Evolutionary conservation across 2,329 filamentous ascomycete genomes (phyloP), one percentile per base, ranked within the genome.

Genomic region (Pseudogymnoascus sp.): DNA sequence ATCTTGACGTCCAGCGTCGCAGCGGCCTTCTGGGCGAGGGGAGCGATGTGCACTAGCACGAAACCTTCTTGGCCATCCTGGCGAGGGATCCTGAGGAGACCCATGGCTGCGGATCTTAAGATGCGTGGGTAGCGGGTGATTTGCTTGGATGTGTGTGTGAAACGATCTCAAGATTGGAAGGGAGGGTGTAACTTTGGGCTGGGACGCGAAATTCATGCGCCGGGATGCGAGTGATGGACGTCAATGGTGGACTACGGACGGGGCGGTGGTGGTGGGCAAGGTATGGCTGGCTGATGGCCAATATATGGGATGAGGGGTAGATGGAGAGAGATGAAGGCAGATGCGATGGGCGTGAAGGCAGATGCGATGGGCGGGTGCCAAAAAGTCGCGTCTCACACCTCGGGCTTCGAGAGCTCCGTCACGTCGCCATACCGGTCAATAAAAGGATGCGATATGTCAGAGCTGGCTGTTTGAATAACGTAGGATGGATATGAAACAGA

Each of bases 1-100:
- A 92, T 74, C 71, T 85, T 86, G 56, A 90, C 74, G 73, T 91
- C 86, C 31, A 91, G 76, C 1, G 81, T 79, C 64, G 78, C 79
- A 37, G 77, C 10, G 2, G n/a, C n/a, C n/a, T 56, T 56, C 75
- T 38, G 77, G 78, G 63, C 78, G 72, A 74, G 80, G 21, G 81
- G 76, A 1, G 78, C 77, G 63, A 86, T 81, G 68, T 89, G 81
- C 16, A 89, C 71, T 21, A 92, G 78, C 31, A 90, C 80, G 67
- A 82, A 85, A 14, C 78, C 74, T 56, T 78, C 76, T 53, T 80
- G 66, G 21, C 65, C 66, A 10, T 82, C 82, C 44, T 81, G 81
- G 68, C 86, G 80, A 64, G 81, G 77, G 67, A 91, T 77, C 65
- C 83, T 82, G 62, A 90, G 75, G 64, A 90, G 29, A 56, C 50